These are phyloP conservation scores for Discostella stelligera DNA, from an alignment of 352 stramenopile species.

Conservation along the genomic window DNA sequence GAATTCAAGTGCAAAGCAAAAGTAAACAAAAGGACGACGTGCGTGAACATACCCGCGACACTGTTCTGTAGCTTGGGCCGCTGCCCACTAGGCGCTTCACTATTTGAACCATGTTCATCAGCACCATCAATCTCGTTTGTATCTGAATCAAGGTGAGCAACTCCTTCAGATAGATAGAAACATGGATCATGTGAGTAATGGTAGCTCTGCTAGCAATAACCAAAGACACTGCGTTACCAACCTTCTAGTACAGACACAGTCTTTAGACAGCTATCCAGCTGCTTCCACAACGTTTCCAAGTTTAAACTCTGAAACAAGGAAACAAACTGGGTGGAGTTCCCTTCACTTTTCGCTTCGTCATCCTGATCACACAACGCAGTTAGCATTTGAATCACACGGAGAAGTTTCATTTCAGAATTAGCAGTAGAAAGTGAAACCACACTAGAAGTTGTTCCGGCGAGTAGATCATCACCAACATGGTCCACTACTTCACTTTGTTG, in stretches of 20 bases:
- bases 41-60: background rate
- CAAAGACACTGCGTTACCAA: background rate
- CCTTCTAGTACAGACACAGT: constrained; percentile 59
- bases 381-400: constrained; percentile 94
- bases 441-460: constrained; percentile 61
- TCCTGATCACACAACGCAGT: constrained; percentile 76
- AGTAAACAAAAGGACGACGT: background rate
- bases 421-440: constrained; percentile 80
- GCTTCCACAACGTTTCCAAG: constrained; percentile 81
- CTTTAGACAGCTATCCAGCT: constrained; percentile 75
- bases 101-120: constrained; percentile 64
- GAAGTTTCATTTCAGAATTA: constrained; percentile 91
- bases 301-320: constrained; percentile 74
- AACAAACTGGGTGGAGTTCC: constrained; percentile 78
- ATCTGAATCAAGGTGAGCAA: constrained; percentile 54
- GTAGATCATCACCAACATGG: constrained; percentile 28
- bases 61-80: constrained; percentile 74
- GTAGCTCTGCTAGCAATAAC: background rate
- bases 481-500: constrained; percentile 9
- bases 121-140: constrained; percentile 47
- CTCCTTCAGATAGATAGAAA: constrained; percentile 53
- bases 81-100: constrained; percentile 45
- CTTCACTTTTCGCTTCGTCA: constrained; percentile 79
- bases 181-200: background rate
- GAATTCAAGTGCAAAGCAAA: background rate